These are phyloP conservation scores for Corynespora cassiicola DNA, from an alignment of 2,329 filamentous ascomycete genomes.

Conservation along the genomic window DNA sequence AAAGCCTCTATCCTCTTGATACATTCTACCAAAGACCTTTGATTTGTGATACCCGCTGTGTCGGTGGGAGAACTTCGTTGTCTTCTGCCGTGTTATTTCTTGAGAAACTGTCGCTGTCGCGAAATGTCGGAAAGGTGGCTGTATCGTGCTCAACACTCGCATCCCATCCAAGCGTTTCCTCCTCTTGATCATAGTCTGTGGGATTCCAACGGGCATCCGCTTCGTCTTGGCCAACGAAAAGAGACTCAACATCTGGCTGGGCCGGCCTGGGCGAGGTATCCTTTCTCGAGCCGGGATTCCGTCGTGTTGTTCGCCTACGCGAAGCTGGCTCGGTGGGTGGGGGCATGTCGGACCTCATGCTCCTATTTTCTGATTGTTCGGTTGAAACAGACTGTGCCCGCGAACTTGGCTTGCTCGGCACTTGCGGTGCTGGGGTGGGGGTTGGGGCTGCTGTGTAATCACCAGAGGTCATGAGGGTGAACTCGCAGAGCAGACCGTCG, in stretches of 20 bases:
- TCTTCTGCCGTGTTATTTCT: constrained; percentile 32
- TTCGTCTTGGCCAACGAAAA: constrained; percentile 73
- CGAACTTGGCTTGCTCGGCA: constrained; percentile 44
- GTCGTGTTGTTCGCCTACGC: constrained; percentile 35
- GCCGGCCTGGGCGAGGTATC: constrained; percentile 17
- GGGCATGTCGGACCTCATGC: constrained; percentile 48
- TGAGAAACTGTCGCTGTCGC: constrained; percentile 46
- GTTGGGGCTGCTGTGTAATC: constrained; percentile 56
- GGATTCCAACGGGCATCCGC: constrained; percentile 76
- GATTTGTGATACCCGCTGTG: constrained; percentile 72
- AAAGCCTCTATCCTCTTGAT: no score
- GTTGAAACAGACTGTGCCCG: constrained; percentile 28
- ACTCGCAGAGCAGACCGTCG: constrained; percentile 74
- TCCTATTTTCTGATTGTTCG: constrained; percentile 27
- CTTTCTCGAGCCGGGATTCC: constrained; percentile 34
- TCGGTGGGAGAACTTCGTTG: constrained; percentile 66
- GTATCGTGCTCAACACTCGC: constrained; percentile 62
- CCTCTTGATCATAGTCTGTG: constrained; percentile 68
- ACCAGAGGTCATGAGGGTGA: constrained; percentile 82
- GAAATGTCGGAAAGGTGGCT: constrained; percentile 51
- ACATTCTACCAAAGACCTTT: constrained; percentile 39
- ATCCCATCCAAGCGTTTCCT: constrained; percentile 77
- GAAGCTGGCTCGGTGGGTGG: constrained; percentile 46
- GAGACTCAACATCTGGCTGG: constrained; percentile 68
- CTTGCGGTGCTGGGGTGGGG: constrained; percentile 48